Percentiles rank a stretch among this genome's conserved stretches.
Evolutionary conservation across 2,329 filamentous ascomycete species (phyloP).

Genomic region (Phymatotrichopsis omnivora): DNA sequence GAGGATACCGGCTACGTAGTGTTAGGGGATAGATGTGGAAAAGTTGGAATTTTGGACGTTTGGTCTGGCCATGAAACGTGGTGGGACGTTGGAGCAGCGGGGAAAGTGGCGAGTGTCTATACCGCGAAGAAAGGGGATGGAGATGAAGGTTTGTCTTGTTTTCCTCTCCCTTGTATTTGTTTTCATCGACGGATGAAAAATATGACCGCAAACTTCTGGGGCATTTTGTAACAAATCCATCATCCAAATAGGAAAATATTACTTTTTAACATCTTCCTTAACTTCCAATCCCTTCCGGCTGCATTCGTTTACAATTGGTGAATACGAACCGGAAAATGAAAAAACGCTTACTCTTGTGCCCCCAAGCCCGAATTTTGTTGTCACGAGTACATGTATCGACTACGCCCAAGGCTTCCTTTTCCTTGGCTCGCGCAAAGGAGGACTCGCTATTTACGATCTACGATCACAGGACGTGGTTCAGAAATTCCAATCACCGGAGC

Average conservation of each 20-base stretch:
- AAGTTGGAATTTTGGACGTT: slow-evolving; percentile 18
- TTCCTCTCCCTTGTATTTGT: background rate
- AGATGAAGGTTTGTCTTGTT: background rate
- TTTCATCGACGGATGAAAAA: no score
- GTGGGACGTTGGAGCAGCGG: slow-evolving; percentile 15
- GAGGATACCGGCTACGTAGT: slow-evolving; percentile 18
- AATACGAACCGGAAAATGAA: background rate
- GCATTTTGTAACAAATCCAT: no score
- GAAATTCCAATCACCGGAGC: slow-evolving; percentile 1
- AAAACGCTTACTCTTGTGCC: background rate
- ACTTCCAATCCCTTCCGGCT: slow-evolving; percentile 12
- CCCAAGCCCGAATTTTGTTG: slow-evolving; percentile 39
- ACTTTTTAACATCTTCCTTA: slow-evolving; percentile 24
- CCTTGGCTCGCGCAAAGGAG: slow-evolving; percentile 47
- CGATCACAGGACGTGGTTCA: background rate
- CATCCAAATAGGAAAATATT: slow-evolving; percentile 1
- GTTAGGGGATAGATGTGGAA: slow-evolving; percentile 15
- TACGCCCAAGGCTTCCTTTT: slow-evolving; percentile 38
- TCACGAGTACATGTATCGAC: slow-evolving; percentile 41
- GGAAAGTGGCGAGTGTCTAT: slow-evolving; percentile 24
- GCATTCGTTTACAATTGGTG: slow-evolving; percentile 11
- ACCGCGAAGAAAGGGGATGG: background rate
- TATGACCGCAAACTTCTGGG: no score
- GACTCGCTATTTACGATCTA: slow-evolving; percentile 37
- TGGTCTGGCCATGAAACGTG: slow-evolving; percentile 7